phyloP scores from a whole-genome alignment of 345 rosid genomes.

The Nephelium lappaceum region DNA sequence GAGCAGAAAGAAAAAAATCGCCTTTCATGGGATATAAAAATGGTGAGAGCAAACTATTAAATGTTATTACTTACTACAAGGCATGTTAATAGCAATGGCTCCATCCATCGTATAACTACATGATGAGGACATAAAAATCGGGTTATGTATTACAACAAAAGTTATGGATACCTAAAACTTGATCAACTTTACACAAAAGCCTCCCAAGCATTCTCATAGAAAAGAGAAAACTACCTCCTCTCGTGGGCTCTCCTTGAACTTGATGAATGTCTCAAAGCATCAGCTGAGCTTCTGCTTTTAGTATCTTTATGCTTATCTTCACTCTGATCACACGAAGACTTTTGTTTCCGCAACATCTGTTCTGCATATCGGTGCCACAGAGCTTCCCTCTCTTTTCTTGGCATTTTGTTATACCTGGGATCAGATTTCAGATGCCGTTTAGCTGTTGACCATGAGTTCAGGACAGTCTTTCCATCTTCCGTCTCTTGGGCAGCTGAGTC shows the following conservation, averaged over 20 bases:
- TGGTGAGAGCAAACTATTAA: not conserved
- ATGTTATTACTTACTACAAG: no score
- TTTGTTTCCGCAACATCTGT: conserved; percentile 62
- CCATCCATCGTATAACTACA: not conserved
- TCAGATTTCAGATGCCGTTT: conserved; percentile 76
- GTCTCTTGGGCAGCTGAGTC: conserved; percentile 71
- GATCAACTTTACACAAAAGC: conserved; percentile 9
- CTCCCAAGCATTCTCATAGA: conserved; percentile 12
- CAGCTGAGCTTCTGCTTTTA: conserved; percentile 49
- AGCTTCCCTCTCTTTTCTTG: conserved; percentile 77
- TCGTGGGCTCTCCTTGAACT: conserved; percentile 55
- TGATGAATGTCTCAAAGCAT: conserved; percentile 37
- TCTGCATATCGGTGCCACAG: conserved; percentile 79
- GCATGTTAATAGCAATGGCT: not conserved
- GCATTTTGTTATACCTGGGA: conserved; percentile 82
- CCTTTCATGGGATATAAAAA: no score
- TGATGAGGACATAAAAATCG: not conserved
- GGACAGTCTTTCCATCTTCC: conserved; percentile 72
- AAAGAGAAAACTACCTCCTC: conserved; percentile 33
- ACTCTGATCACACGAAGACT: conserved; percentile 39
- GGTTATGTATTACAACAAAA: not conserved
- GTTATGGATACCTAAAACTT: conserved; percentile 9
- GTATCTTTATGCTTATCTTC: conserved; percentile 48
- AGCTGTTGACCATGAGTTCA: conserved; percentile 93
- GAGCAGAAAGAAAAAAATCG: not conserved